These are phyloP conservation scores for Xylariaceae sp. DNA, from an alignment of 2,329 filamentous ascomycete species.

Conservation along the genomic window DNA sequence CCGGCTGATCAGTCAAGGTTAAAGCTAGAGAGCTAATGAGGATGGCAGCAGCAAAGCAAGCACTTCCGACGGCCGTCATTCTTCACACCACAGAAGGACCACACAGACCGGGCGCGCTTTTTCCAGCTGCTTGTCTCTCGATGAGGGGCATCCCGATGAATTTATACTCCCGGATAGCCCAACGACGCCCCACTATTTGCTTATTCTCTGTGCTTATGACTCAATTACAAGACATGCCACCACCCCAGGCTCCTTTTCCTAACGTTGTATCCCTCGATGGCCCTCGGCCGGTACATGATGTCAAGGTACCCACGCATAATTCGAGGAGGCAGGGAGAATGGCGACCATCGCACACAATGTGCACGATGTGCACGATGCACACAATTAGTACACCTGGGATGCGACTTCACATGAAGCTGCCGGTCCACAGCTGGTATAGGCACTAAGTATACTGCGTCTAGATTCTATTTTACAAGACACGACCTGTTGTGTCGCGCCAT, in stretches of 20 bases:
- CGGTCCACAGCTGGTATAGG: background rate
- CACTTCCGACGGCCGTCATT: slow-evolving; percentile 16
- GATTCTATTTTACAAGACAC: slow-evolving; percentile 20
- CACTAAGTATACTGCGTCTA: background rate
- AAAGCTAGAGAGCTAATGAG: slow-evolving; percentile 2
- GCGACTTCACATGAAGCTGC: background rate
- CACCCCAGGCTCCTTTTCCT: slow-evolving; percentile 5
- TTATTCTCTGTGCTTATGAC: slow-evolving; percentile 10
- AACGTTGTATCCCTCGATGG: background rate
- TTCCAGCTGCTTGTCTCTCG: slow-evolving; percentile 5
- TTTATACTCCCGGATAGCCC: slow-evolving; percentile 25
- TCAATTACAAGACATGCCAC: slow-evolving; percentile 12
- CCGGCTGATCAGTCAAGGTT: slow-evolving; percentile 16
- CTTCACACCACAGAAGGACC: slow-evolving; percentile 20
- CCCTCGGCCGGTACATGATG: background rate
- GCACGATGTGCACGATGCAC: background rate
- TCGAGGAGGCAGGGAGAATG: background rate
- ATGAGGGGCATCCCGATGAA: slow-evolving; percentile 22
- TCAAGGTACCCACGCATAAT: background rate
- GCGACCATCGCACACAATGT: background rate
- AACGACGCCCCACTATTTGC: slow-evolving; percentile 10
- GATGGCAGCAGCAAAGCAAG: background rate
- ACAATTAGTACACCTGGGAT: background rate
- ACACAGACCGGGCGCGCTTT: slow-evolving; percentile 8
- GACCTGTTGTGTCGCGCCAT: slow-evolving; percentile 1